Conservation (phyloP, 169 alveolate genomes). For the Blepharisma undulans region DNA sequence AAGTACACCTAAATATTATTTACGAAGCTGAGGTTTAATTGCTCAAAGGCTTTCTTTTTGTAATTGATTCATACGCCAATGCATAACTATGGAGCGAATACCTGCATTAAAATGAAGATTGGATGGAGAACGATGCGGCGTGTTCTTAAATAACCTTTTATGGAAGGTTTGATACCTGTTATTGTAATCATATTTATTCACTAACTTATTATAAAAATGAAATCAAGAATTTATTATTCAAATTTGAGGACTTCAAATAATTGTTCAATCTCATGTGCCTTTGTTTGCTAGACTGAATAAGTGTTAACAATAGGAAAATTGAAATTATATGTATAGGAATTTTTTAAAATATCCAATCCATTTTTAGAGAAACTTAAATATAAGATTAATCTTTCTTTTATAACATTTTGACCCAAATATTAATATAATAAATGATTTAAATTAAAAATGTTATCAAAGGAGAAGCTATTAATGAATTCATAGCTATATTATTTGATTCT, state of each 20-base stretch:
- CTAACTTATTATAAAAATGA: not conserved
- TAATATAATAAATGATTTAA: too few species aligned
- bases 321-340: too few species aligned
- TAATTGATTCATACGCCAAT: conserved; percentile 28
- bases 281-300: too few species aligned
- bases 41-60: conserved; percentile 9
- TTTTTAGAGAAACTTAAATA: not conserved
- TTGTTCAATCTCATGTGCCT: too few species aligned
- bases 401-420: not conserved
- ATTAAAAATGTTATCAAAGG: not conserved
- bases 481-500: not conserved
- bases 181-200: not conserved
- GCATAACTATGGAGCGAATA: not conserved
- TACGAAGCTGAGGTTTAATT: not conserved
- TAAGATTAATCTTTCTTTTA: not conserved
- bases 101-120: conserved; percentile 25
- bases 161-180: conserved; percentile 9
- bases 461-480: not conserved
- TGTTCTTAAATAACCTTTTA: conserved; percentile 15
- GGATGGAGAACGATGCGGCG: conserved; percentile 22
- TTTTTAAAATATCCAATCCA: not conserved
- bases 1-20: conserved; percentile 4
- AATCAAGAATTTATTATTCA: not conserved
- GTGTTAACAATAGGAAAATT: too few species aligned
- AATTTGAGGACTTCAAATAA: too few species aligned